Conservation (phyloP, 2,329 filamentous ascomycete genomes). For the Botrytis paeoniae region DNA sequence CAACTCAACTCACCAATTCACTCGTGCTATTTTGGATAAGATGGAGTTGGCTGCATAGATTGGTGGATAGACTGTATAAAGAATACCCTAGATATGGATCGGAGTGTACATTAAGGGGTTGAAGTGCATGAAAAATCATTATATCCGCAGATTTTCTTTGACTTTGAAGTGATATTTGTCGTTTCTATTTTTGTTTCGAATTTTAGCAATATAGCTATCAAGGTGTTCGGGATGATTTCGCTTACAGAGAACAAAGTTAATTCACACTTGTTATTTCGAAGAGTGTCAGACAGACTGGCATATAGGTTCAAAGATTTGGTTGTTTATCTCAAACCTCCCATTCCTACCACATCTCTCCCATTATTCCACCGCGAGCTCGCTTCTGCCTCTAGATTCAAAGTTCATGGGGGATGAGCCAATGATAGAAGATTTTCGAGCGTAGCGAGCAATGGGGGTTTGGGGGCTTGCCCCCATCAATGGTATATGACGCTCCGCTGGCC, state of each 20-base stretch:
- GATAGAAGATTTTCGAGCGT: not conserved
- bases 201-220: not conserved
- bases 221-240: not conserved
- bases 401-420: not conserved
- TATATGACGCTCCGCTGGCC: not conserved
- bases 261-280: not conserved
- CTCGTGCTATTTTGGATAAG: slow-evolving; percentile 86
- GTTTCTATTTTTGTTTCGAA: not conserved
- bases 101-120: slow-evolving; percentile 32
- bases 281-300: not conserved
- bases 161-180: not conserved
- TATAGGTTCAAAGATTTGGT: not conserved
- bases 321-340: not conserved
- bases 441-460: not conserved
- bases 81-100: slow-evolving; percentile 21
- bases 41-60: slow-evolving; percentile 63
- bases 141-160: not conserved
- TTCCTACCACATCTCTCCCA: not conserved
- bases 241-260: not conserved
- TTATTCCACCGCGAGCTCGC: not conserved
- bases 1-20: slow-evolving; percentile 91
- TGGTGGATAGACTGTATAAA: slow-evolving; percentile 32
- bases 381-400: not conserved
- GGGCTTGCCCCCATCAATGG: not conserved
- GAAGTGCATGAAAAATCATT: slow-evolving; percentile 30